These are phyloP conservation scores for Przewalskia tangutica DNA, from an alignment of 257 asterid genomes.

Conservation along the genomic window DNA sequence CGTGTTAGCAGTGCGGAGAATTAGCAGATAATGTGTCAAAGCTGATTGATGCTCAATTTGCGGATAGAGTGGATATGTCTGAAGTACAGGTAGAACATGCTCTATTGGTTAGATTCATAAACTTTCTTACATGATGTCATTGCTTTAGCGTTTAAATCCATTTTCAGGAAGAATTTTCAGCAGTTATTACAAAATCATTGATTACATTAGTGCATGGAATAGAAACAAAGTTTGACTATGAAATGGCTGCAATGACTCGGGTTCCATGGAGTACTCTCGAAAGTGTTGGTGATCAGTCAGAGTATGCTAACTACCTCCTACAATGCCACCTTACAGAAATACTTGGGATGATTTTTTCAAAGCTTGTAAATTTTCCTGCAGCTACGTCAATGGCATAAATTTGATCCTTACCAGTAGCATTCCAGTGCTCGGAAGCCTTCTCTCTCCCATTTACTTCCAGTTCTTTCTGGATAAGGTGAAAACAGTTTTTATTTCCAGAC, in stretches of 20 bases:
- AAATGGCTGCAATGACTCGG: constrained; percentile 98
- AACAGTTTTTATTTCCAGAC: neutral
- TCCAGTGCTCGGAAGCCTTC: constrained; percentile 95
- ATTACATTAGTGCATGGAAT: constrained; percentile 87
- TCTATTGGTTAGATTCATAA: constrained; percentile 1
- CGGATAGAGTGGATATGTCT: constrained; percentile 80
- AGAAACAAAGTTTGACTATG: constrained; percentile 88
- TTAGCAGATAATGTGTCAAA: constrained; percentile 93
- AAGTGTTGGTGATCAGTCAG: constrained; percentile 99
- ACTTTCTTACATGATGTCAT: neutral
- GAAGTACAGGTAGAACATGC: constrained; percentile 74
- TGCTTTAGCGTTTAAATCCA: neutral
- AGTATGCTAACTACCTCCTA: constrained; percentile 37
- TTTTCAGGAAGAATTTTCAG: constrained; percentile 95
- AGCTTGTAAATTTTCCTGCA: constrained; percentile 36
- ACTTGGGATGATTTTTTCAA: constrained; percentile 7
- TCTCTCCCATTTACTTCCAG: constrained; percentile 84
- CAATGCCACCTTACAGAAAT: neutral
- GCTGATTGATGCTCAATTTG: constrained; percentile 68
- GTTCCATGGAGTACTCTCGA: constrained; percentile 97
- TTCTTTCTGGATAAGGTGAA: constrained; percentile 82
- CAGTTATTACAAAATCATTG: constrained; percentile 85
- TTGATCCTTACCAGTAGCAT: constrained; percentile 69
- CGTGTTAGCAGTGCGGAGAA: constrained; percentile 68
- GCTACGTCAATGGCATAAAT: constrained; percentile 90